Conservation (phyloP, 306 rosid genomes). For the Cicer chorassanicum region DNA sequence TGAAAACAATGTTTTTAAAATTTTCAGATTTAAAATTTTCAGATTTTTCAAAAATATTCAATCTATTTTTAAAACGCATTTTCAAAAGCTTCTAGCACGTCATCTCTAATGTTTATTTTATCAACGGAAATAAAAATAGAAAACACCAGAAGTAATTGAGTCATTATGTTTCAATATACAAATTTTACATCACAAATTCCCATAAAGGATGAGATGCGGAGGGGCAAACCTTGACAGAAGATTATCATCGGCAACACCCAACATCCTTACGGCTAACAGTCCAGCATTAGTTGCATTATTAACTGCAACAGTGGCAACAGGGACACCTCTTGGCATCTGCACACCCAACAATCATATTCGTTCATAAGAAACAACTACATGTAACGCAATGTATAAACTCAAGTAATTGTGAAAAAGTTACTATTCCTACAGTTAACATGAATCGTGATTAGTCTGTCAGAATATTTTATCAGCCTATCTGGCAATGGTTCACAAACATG, state of each 20-base stretch:
- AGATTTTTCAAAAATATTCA: too few relatives aligned
- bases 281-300: slow-evolving; percentile 90
- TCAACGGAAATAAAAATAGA: too few relatives aligned
- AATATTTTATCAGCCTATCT: not conserved
- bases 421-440: not conserved
- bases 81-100: too few relatives aligned
- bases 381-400: not conserved
- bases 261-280: slow-evolving; percentile 66
- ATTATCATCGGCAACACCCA: slow-evolving; percentile 53
- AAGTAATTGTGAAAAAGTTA: slow-evolving; percentile 7
- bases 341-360: slow-evolving; percentile 21
- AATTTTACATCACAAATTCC: not conserved
- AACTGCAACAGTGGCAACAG: slow-evolving; percentile 85
- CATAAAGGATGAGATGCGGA: slow-evolving; percentile 7
- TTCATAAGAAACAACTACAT: not conserved
- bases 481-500: slow-evolving; percentile 8
- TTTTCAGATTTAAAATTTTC: too few relatives aligned
- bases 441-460: not conserved
- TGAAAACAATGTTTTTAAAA: too few relatives aligned
- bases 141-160: too few relatives aligned
- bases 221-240: slow-evolving; percentile 62
- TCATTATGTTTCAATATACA: not conserved
- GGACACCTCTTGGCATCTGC: slow-evolving; percentile 92
- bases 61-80: too few relatives aligned
- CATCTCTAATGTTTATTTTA: too few relatives aligned